Evolutionary conservation across 108 stramenopile species (phyloP).

Genomic region (Nannochloropsis oceanica): DNA sequence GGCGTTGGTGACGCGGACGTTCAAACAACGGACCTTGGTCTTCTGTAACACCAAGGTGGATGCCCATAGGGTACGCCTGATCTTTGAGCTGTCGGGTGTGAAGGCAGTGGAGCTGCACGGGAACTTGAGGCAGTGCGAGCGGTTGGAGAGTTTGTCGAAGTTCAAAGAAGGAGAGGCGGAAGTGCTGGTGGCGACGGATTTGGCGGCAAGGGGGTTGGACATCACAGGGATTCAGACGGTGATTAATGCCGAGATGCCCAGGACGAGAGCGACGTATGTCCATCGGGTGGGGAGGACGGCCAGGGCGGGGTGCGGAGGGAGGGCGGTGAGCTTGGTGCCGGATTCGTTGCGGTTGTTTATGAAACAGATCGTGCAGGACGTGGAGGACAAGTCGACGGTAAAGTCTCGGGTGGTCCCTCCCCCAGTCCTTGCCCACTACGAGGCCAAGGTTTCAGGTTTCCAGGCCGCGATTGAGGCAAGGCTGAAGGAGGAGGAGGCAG

Average conservation of each 20-base stretch:
- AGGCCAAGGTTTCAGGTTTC: constrained; percentile 19
- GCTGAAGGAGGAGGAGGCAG: constrained; percentile 29
- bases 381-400: neutral
- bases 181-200: constrained; percentile 84
- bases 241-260: constrained; percentile 93
- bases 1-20: constrained; percentile 65
- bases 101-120: constrained; percentile 78
- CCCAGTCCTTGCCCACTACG: neutral
- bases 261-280: constrained; percentile 75
- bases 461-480: constrained; percentile 28
- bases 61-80: constrained; percentile 71
- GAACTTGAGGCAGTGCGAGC: constrained; percentile 63
- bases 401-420: constrained; percentile 24
- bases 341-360: constrained; percentile 8
- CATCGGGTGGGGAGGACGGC: constrained; percentile 95
- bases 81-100: constrained; percentile 36
- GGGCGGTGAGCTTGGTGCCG: constrained; percentile 79
- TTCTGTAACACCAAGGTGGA: constrained; percentile 84
- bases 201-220: constrained; percentile 93
- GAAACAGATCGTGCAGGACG: constrained; percentile 22
- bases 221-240: constrained; percentile 76
- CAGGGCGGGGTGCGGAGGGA: constrained; percentile 79
- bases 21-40: constrained; percentile 58
- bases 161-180: constrained; percentile 75
- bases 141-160: constrained; percentile 59